These are phyloP conservation scores for Globisporangium spiculum DNA, from an alignment of 352 stramenopile species.

Conservation along the genomic window DNA sequence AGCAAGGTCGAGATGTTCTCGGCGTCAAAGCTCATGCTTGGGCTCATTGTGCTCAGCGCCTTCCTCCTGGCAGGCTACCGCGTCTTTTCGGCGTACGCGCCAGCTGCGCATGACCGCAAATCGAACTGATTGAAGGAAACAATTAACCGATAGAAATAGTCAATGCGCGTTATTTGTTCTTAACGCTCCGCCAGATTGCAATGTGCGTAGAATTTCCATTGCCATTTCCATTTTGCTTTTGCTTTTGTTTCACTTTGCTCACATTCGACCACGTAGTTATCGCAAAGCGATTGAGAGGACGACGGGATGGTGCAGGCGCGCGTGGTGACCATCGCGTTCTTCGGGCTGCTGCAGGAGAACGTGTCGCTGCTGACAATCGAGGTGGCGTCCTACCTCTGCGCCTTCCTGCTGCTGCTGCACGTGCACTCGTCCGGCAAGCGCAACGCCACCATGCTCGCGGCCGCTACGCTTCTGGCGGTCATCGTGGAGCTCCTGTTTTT, in stretches of 20 bases:
- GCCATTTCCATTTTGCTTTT: neutral
- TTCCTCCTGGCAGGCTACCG: conserved; percentile 48
- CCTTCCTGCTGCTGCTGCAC: conserved; percentile 73
- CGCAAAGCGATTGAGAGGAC: neutral
- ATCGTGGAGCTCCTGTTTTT: conserved; percentile 72
- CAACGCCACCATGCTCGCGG: conserved; percentile 58
- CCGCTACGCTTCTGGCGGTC: conserved; percentile 46
- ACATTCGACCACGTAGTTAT: neutral
- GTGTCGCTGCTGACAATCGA: conserved; percentile 69
- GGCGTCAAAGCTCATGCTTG: conserved; percentile 36
- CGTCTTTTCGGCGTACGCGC: conserved; percentile 23
- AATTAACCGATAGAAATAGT: conserved; percentile 9
- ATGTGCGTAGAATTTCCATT: neutral
- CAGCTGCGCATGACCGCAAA: conserved; percentile 22
- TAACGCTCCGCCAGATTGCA: neutral
- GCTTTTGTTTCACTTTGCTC: neutral
- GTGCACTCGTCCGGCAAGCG: conserved; percentile 74
- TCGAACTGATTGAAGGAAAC: conserved; percentile 22
- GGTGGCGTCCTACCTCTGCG: conserved; percentile 45
- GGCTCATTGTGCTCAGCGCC: conserved; percentile 35
- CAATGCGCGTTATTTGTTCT: neutral
- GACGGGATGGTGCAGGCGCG: conserved; percentile 32
- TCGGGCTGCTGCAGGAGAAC: conserved; percentile 78
- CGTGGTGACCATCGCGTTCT: conserved; percentile 62
- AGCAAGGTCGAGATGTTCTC: conserved; percentile 29